phyloP scores from a whole-genome alignment of 106 monocot species.

The Acorus gramineus region DNA sequence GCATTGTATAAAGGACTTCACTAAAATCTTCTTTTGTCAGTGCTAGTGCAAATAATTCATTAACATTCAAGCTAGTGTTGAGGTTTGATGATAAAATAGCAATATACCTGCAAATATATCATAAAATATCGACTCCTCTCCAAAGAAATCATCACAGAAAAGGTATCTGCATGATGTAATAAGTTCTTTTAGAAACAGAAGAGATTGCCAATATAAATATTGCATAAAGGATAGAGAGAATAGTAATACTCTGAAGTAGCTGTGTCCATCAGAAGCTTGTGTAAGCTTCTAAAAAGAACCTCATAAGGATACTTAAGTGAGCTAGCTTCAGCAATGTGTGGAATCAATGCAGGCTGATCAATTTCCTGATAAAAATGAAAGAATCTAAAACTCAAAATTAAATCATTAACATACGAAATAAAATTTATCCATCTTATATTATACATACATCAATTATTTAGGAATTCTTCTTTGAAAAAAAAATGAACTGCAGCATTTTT shows the following conservation, averaged over 20 bases:
- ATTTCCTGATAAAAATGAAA: constrained; percentile 55
- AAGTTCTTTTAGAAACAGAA: too few species aligned
- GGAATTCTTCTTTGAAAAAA: too few species aligned
- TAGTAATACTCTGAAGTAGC: constrained; percentile 82
- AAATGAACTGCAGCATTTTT: too few species aligned
- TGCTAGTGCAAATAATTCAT: too few species aligned
- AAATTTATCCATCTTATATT: neutral
- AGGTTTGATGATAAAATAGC: neutral
- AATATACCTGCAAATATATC: constrained; percentile 95
- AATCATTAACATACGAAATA: neutral
- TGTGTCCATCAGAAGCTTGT: constrained; percentile 98
- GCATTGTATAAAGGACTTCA: too few species aligned
- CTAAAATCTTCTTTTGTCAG: too few species aligned
- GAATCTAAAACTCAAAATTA: neutral
- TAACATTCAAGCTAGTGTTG: neutral
- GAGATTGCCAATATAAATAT: too few species aligned
- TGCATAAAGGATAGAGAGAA: neutral
- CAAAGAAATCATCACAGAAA: constrained; percentile 97
- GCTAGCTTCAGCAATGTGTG: constrained; percentile 98
- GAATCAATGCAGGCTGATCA: constrained; percentile 97
- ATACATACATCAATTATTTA: too few species aligned
- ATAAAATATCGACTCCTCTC: constrained; percentile 80
- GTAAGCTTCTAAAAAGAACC: constrained; percentile 95
- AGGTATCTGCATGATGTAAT: constrained; percentile 47
- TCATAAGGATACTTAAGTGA: constrained; percentile 95